Percentiles rank a stretch among this genome's conserved stretches.
These are phyloP conservation scores for Boletus insuetus DNA, from an alignment of 768 basidiomycete genomes.

Conservation along the genomic window DNA sequence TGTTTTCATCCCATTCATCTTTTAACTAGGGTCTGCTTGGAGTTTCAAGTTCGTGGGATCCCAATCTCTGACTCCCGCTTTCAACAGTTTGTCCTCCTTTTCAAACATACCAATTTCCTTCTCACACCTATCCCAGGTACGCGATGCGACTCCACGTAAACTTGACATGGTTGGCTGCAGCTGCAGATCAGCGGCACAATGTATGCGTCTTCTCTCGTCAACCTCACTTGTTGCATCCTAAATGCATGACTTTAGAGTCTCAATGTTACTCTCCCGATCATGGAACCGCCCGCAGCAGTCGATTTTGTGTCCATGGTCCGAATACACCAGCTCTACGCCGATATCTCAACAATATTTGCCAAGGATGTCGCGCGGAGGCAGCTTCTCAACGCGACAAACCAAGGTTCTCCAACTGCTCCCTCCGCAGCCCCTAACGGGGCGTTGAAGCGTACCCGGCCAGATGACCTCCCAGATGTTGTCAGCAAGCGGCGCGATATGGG, in stretches of 20 bases:
- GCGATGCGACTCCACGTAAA: slow-evolving; percentile 63
- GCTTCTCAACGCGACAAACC: slow-evolving; percentile 28
- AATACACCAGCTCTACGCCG: slow-evolving; percentile 61
- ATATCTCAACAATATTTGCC: slow-evolving; percentile 59
- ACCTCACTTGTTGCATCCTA: slow-evolving; percentile 3
- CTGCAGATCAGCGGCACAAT: slow-evolving; percentile 55
- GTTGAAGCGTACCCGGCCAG: slow-evolving; percentile 64
- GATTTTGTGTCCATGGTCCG: slow-evolving; percentile 56
- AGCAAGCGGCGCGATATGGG: slow-evolving; percentile 72
- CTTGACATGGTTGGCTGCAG: slow-evolving; percentile 65
- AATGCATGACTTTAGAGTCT: slow-evolving; percentile 24
- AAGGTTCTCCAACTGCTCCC: slow-evolving; percentile 18
- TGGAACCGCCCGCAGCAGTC: slow-evolving; percentile 53
- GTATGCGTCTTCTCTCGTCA: slow-evolving; percentile 34
- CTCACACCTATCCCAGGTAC: slow-evolving; percentile 44
- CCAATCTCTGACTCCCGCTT: slow-evolving; percentile 47
- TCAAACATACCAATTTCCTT: neutral
- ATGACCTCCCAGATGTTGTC: slow-evolving; percentile 44
- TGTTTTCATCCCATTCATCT: neutral
- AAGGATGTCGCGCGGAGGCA: slow-evolving; percentile 56
- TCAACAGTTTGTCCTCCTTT: slow-evolving; percentile 48
- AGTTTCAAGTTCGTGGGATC: slow-evolving; percentile 56
- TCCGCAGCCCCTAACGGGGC: slow-evolving; percentile 23
- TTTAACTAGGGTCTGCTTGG: slow-evolving; percentile 51
- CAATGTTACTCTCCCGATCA: slow-evolving; percentile 47